Evolutionary conservation across 2,329 filamentous ascomycete species (phyloP).

Genomic region (Exophiala spinifera): DNA sequence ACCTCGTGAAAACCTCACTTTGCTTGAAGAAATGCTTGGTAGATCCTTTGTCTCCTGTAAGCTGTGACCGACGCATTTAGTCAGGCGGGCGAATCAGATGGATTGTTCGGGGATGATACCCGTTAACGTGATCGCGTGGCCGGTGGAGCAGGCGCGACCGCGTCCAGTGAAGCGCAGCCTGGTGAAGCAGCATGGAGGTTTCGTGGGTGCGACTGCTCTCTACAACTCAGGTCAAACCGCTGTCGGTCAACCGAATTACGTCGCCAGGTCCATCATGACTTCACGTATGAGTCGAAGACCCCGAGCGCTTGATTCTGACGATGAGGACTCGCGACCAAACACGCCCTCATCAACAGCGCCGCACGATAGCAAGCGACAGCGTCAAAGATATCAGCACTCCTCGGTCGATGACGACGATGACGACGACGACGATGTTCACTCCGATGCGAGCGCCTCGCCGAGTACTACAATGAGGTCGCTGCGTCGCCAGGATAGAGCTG

Average conservation of each 20-base stretch:
- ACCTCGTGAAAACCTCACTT: too few species aligned
- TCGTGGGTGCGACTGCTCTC: too few species aligned
- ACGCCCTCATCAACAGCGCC: conserved; percentile 28
- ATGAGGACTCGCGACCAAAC: conserved; percentile 25
- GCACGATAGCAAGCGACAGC: conserved; percentile 27
- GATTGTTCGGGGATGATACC: too few species aligned
- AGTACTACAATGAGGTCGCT: not conserved
- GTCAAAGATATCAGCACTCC: conserved; percentile 11
- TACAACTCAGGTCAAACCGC: not conserved
- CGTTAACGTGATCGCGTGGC: too few species aligned
- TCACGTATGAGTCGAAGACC: conserved; percentile 17
- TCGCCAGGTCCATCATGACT: conserved; percentile 14
- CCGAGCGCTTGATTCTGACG: conserved; percentile 22
- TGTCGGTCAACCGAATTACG: not conserved
- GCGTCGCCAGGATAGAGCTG: not conserved
- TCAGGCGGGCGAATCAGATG: too few species aligned
- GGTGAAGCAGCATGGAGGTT: not conserved
- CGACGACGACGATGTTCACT: conserved; percentile 22
- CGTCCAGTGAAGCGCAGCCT: not conserved
- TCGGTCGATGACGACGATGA: not conserved
- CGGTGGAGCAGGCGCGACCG: not conserved
- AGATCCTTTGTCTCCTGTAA: too few species aligned
- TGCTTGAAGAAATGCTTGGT: too few species aligned
- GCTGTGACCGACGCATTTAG: too few species aligned
- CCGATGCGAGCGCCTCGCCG: not conserved